phyloP scores from a whole-genome alignment of 306 rosid genomes.

The Sesbania bispinosa region DNA sequence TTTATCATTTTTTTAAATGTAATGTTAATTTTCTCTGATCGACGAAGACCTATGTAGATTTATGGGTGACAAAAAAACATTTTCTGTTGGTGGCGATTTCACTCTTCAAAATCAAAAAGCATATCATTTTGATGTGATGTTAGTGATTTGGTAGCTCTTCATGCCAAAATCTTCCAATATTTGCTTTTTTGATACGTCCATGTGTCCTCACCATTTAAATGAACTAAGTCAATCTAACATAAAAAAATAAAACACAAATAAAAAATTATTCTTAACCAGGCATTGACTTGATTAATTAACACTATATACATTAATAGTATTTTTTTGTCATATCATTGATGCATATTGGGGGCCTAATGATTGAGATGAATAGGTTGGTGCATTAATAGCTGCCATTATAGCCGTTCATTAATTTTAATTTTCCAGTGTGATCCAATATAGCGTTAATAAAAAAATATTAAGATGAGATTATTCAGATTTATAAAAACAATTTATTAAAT shows the following conservation, averaged over 20 bases:
- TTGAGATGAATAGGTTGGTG: not conserved
- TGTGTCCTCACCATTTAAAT: not conserved
- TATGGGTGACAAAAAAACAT: too few species aligned
- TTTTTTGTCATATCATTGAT: slow-evolving; percentile 21
- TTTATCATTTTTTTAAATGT: too few species aligned
- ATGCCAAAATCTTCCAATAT: not conserved
- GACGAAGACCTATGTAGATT: too few species aligned
- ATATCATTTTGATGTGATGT: slow-evolving; percentile 26
- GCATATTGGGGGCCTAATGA: not conserved
- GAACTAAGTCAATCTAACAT: not conserved
- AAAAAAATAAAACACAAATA: not conserved
- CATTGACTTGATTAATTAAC: not conserved
- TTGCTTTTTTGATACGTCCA: not conserved
- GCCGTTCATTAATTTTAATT: too few species aligned
- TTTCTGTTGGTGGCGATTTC: not conserved
- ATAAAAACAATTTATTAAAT: too few species aligned
- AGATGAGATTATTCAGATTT: too few species aligned
- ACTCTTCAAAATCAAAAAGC: not conserved
- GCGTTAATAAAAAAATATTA: too few species aligned
- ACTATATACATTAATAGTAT: not conserved
- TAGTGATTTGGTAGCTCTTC: slow-evolving; percentile 4
- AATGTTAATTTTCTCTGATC: too few species aligned
- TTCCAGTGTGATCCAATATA: too few species aligned
- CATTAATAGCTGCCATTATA: too few species aligned
- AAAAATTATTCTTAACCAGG: not conserved